Conservation (phyloP, 106 monocot genomes). For the Allium fistulosum region DNA sequence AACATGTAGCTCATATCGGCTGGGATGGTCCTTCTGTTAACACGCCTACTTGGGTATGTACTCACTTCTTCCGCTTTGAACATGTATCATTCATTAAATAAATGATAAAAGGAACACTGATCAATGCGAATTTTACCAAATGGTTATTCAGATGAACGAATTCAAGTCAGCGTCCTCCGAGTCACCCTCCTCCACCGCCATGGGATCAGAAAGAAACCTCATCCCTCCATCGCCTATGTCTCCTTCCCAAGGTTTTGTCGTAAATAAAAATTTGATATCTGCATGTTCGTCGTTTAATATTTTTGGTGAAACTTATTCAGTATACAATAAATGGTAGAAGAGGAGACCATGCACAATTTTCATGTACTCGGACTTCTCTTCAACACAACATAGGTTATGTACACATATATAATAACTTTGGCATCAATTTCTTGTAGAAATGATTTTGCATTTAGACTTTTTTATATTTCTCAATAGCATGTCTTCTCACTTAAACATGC, state of each 20-base stretch:
- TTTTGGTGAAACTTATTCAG: too few relatives aligned
- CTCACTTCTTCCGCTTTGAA: background rate
- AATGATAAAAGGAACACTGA: background rate
- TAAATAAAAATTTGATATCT: background rate
- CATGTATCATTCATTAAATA: background rate
- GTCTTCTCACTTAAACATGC: too few relatives aligned
- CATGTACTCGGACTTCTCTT: background rate
- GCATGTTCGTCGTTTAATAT: too few relatives aligned
- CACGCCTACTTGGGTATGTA: constrained; percentile 35
- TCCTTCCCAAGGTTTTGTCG: constrained; percentile 1
- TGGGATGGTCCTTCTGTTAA: constrained; percentile 26
- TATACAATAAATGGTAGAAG: too few relatives aligned
- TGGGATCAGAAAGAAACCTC: background rate
- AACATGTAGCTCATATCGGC: constrained; percentile 55
- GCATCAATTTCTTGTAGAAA: background rate
- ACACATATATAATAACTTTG: background rate
- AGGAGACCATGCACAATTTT: background rate
- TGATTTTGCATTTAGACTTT: too few relatives aligned
- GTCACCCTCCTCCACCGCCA: background rate
- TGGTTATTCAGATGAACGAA: constrained; percentile 15
- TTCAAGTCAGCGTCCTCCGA: constrained; percentile 8
- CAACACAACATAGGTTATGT: background rate
- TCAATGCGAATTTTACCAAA: background rate
- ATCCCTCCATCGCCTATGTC: background rate
- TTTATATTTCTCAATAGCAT: too few relatives aligned